Conservation (phyloP, 2,329 filamentous ascomycete species). For the Exophiala viscosa region DNA sequence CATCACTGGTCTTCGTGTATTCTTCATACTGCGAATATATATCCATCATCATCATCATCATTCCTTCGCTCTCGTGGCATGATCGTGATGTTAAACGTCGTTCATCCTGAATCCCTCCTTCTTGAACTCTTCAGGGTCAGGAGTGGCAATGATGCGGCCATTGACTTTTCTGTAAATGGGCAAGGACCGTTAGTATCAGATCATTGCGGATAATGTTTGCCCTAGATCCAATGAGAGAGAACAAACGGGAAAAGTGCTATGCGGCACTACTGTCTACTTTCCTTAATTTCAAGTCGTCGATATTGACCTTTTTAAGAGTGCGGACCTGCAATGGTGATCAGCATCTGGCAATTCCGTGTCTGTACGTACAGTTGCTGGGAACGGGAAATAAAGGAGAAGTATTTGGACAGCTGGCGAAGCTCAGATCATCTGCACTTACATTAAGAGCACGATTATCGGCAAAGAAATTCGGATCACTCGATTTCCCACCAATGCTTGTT, state of each 20-base stretch:
- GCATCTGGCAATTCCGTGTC: too few species aligned
- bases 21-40: not conserved
- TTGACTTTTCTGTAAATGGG: conserved; percentile 9
- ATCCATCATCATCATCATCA: not conserved
- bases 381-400: too few species aligned
- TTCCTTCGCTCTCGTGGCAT: not conserved
- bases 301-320: conserved; percentile 29
- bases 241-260: not conserved
- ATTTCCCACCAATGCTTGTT: conserved; percentile 30
- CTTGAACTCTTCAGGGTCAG: conserved; percentile 1
- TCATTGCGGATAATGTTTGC: not conserved
- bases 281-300: conserved; percentile 30
- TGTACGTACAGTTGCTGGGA: too few species aligned
- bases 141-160: conserved; percentile 5
- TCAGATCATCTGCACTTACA: conserved; percentile 22
- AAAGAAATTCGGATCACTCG: conserved; percentile 27
- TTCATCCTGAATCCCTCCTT: conserved; percentile 4
- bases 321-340: conserved; percentile 24
- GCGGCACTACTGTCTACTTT: conserved; percentile 22
- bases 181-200: not conserved
- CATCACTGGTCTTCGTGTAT: too few species aligned
- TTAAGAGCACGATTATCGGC: conserved; percentile 31
- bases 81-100: not conserved
- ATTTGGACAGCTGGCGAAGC: too few species aligned
- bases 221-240: too few species aligned